A percentile compares a stretch with the other conserved stretches of the same genome.
Conservation (phyloP, 495 filamentous ascomycete species). For the Aspergillus bridgeri region DNA sequence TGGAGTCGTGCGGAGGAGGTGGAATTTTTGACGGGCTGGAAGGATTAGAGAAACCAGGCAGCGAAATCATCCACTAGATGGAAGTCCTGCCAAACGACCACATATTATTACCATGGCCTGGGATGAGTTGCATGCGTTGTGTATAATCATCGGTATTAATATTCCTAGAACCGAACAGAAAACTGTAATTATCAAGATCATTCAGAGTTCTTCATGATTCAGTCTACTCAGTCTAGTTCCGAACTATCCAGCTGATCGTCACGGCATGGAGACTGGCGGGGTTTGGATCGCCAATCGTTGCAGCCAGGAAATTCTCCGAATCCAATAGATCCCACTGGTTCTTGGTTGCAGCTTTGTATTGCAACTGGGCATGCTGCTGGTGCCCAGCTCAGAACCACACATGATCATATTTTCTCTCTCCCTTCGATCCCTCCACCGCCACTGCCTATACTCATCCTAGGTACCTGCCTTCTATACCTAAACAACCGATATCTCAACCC, state of each 20-base stretch:
- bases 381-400: background rate
- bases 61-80: constrained; percentile 39
- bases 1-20: constrained; percentile 77
- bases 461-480: too few species aligned
- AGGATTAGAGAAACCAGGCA: constrained; percentile 75
- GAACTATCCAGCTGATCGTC: background rate
- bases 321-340: constrained; percentile 1
- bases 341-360: background rate
- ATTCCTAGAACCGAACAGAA: background rate
- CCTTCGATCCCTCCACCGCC: background rate
- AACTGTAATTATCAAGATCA: too few species aligned
- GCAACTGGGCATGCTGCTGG: background rate
- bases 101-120: background rate
- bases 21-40: constrained; percentile 83
- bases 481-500: too few species aligned
- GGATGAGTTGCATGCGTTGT: background rate
- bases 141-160: background rate
- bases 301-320: background rate
- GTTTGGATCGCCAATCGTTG: background rate
- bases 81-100: too few species aligned
- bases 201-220: background rate
- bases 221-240: background rate
- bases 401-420: background rate
- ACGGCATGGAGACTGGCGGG: background rate
- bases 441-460: too few species aligned